Conservation (phyloP, 345 rosid species). For the Boechera divaricarpa region DNA sequence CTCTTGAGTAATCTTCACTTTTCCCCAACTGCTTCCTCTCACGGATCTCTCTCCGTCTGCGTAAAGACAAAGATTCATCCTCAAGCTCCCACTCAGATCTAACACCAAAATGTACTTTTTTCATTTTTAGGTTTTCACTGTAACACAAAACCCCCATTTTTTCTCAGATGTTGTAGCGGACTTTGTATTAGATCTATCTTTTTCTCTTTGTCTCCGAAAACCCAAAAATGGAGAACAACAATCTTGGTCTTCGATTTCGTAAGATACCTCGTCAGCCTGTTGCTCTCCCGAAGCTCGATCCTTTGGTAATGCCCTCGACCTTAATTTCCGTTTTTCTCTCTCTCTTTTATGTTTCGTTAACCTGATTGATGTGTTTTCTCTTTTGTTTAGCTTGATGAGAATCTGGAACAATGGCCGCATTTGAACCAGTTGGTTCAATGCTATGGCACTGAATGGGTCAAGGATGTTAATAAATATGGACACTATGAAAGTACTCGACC, state of each 20-base stretch:
- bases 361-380: not conserved
- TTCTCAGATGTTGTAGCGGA: not conserved
- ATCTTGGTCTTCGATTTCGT: slow-evolving; percentile 43
- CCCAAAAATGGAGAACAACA: slow-evolving; percentile 33
- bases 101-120: slow-evolving; percentile 2
- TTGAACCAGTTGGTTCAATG: slow-evolving; percentile 84
- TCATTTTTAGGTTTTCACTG: slow-evolving; percentile 28
- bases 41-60: slow-evolving; percentile 46
- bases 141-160: not conserved
- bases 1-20: slow-evolving; percentile 16
- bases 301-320: slow-evolving; percentile 35
- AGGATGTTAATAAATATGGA: slow-evolving; percentile 93
- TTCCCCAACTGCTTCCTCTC: slow-evolving; percentile 44
- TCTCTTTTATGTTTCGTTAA: not conserved
- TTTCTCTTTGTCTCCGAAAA: not conserved
- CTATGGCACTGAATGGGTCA: slow-evolving; percentile 88
- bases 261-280: slow-evolving; percentile 43
- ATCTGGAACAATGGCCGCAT: slow-evolving; percentile 97
- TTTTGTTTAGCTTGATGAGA: slow-evolving; percentile 73
- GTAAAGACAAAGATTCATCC: slow-evolving; percentile 48
- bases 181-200: slow-evolving; percentile 32
- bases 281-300: slow-evolving; percentile 47
- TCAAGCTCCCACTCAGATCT: slow-evolving; percentile 40
- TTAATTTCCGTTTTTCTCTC: not conserved
- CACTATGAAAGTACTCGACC: slow-evolving; percentile 71